These are phyloP conservation scores for Phialocephala subalpina DNA, from an alignment of 2,329 filamentous ascomycete species.

Conservation along the genomic window DNA sequence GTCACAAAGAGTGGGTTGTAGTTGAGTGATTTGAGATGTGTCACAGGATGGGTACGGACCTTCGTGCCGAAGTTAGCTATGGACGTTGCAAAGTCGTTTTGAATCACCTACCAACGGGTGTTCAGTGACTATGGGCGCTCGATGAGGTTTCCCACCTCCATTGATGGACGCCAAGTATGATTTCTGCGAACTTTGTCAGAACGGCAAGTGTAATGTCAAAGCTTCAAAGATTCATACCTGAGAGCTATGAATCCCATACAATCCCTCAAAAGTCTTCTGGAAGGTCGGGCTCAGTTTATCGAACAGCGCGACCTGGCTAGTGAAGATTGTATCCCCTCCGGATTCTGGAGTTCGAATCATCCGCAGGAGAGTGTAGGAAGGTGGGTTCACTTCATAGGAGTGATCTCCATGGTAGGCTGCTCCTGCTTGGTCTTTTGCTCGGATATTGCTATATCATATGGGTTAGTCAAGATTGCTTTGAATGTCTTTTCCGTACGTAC, in stretches of 20 bases:
- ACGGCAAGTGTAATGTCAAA: not conserved
- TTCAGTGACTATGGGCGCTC: not conserved
- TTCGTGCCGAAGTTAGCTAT: not conserved
- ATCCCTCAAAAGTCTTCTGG: slow-evolving; percentile 1
- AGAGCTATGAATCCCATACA: not conserved
- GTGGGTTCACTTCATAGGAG: not conserved
- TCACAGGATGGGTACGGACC: not conserved
- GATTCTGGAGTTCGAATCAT: not conserved
- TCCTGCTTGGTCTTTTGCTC: not conserved
- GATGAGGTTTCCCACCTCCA: not conserved
- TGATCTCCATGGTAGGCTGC: not conserved
- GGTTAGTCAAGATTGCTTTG: not conserved
- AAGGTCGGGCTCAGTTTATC: not conserved
- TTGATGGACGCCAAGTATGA: not conserved
- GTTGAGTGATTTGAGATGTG: not conserved
- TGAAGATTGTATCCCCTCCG: not conserved
- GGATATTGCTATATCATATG: not conserved
- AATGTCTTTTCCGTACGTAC: not conserved
- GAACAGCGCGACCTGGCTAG: not conserved
- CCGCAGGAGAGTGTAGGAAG: not conserved
- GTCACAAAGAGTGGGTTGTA: not conserved
- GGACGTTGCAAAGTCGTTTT: not conserved
- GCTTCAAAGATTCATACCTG: not conserved
- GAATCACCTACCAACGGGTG: not conserved
- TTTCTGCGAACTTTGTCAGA: not conserved